Conservation (phyloP, 176 grass and related monocot species). For the Aegilops speltoides region DNA sequence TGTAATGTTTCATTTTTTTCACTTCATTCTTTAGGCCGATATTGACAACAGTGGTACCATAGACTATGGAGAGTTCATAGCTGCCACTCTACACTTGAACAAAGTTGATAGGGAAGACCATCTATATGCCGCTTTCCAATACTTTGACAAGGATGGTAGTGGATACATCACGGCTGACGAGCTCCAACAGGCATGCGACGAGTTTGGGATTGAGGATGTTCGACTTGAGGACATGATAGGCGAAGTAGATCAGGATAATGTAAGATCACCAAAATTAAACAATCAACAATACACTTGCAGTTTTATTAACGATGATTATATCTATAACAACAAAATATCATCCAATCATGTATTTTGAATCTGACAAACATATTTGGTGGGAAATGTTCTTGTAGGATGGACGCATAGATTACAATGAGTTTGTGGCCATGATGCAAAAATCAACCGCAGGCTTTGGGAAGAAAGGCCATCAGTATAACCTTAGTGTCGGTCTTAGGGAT, state of each 20-base stretch:
- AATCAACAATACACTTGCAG: background rate
- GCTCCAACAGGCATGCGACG: slow-evolving; percentile 62
- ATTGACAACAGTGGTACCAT: slow-evolving; percentile 72
- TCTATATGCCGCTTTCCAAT: slow-evolving; percentile 58
- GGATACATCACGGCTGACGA: slow-evolving; percentile 68
- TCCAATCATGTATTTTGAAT: background rate
- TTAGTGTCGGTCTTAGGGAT: slow-evolving; percentile 52
- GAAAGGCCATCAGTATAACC: slow-evolving; percentile 33
- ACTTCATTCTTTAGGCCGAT: slow-evolving; percentile 40
- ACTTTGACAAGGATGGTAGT: slow-evolving; percentile 69
- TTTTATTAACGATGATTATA: background rate
- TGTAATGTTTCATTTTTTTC: background rate
- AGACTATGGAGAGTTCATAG: slow-evolving; percentile 73
- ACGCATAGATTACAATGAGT: slow-evolving; percentile 70
- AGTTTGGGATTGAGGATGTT: slow-evolving; percentile 60
- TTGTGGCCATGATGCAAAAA: slow-evolving; percentile 64
- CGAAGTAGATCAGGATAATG: slow-evolving; percentile 68
- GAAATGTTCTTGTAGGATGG: slow-evolving; percentile 43
- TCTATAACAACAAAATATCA: background rate
- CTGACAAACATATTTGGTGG: background rate
- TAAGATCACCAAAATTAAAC: slow-evolving; percentile 11
- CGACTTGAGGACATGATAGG: slow-evolving; percentile 61
- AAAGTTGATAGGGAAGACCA: slow-evolving; percentile 66
- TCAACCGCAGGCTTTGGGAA: slow-evolving; percentile 40
- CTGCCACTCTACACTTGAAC: slow-evolving; percentile 65